Conservation (phyloP, 352 stramenopile species). For the Phytophthora pini region DNA sequence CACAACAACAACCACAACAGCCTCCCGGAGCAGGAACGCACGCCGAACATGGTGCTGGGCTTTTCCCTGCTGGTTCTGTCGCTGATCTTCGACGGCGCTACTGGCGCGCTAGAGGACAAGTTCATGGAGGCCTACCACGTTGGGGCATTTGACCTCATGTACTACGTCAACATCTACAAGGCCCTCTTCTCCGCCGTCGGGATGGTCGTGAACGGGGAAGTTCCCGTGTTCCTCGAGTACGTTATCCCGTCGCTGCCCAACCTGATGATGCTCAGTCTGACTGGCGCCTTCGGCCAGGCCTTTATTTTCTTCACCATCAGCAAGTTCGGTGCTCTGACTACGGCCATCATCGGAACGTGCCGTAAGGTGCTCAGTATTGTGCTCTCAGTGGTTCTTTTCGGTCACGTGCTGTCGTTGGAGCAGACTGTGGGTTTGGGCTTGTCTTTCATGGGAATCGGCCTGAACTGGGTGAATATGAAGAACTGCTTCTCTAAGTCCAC, state of each 20-base stretch:
- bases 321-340: slow-evolving; percentile 87
- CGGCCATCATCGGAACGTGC: slow-evolving; percentile 86
- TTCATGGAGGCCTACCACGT: slow-evolving; percentile 86
- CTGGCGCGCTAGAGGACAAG: slow-evolving; percentile 82
- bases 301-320: slow-evolving; percentile 91
- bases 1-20: slow-evolving; percentile 56
- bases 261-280: slow-evolving; percentile 77
- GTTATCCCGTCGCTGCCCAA: slow-evolving; percentile 64
- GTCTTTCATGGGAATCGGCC: slow-evolving; percentile 72
- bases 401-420: slow-evolving; percentile 72
- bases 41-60: slow-evolving; percentile 70
- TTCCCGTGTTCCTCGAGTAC: slow-evolving; percentile 69
- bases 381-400: slow-evolving; percentile 84
- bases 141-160: slow-evolving; percentile 88
- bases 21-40: slow-evolving; percentile 54
- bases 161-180: slow-evolving; percentile 90
- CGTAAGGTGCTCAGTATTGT: slow-evolving; percentile 89
- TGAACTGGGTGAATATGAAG: slow-evolving; percentile 82
- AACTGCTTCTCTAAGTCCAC: slow-evolving; percentile 54
- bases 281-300: slow-evolving; percentile 77
- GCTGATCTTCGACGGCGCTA: slow-evolving; percentile 81
- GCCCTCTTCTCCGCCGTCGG: slow-evolving; percentile 66
- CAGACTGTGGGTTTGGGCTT: slow-evolving; percentile 71
- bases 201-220: slow-evolving; percentile 77
- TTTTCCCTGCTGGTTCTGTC: slow-evolving; percentile 75